A percentile compares a stretch with the other conserved stretches of the same genome.
These are phyloP conservation scores for Xerocomus subilludens DNA, from an alignment of 1,284 basidiomycete genomes.

Conservation along the genomic window DNA sequence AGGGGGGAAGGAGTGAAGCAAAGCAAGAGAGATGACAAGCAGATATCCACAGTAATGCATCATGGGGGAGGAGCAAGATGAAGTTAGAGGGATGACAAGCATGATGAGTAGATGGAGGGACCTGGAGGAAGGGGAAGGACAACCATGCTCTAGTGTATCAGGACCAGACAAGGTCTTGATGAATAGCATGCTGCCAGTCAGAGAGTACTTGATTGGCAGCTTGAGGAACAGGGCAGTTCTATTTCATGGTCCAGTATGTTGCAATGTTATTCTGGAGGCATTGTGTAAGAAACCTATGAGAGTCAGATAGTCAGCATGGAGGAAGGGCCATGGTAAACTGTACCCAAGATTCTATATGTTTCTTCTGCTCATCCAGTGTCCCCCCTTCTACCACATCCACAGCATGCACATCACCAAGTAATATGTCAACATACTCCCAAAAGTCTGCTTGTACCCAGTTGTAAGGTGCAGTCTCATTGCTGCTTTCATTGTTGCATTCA, in stretches of 20 bases:
- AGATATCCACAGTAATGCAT: no score
- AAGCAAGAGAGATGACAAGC: no score
- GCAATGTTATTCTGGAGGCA: not conserved
- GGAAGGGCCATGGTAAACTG: no score
- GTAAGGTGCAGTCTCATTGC: not conserved
- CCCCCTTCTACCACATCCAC: no score
- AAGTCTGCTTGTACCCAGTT: not conserved
- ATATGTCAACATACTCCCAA: not conserved
- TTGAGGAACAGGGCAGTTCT: not conserved
- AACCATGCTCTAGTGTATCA: no score
- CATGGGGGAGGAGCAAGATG: no score
- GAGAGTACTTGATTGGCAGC: not conserved
- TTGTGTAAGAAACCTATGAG: not conserved
- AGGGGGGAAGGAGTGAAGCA: no score
- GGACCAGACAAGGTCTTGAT: not conserved
- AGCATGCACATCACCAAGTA: not conserved
- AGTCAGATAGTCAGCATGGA: no score
- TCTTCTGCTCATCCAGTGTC: not conserved
- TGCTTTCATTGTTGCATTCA: not conserved
- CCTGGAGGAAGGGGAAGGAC: no score
- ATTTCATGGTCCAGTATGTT: not conserved
- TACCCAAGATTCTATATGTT: not conserved
- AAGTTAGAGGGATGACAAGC: no score
- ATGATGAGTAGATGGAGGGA: no score
- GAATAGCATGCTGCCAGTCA: not conserved